Evolutionary conservation across 2,329 filamentous ascomycete species (phyloP), one percentile per base, ranked within the genome.

Genomic region (Aspergillus versicolor): DNA sequence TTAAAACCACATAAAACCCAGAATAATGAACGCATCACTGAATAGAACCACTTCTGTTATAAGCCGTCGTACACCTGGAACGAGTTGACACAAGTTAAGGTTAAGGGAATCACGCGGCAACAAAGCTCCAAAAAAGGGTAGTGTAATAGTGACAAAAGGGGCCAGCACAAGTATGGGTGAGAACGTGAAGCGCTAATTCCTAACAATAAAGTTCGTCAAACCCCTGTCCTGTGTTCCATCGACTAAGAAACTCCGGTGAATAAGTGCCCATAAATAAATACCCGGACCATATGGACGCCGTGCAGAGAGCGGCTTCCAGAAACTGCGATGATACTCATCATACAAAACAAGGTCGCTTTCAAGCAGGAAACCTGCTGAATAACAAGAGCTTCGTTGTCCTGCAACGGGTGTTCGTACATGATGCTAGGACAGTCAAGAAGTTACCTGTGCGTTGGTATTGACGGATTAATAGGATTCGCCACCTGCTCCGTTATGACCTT

Each of bases 401-500:
- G 13, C 9, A 30, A 30, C 27, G 27, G 9, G 27, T 11, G 27
- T 30, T 30, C 9, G 24, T 11, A 30, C 43, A 32, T 43, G 17
- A 52, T 24, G 27, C 27, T 13, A 45, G 40, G 40, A 40, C 52
- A 13, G 43, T 38, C 42, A 42, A 48, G 48, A 54, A 21, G 52
- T 61, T 44, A 46, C 47, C 53, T 56, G 38, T 52, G 58, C 56
- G 41, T 30, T 41, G 40, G 51, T 49, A 45, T 45, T 46, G 47
- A 21, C 56, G 17, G 32, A 54, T 53, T 73, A 76, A 65, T 78
- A 79, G 52, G 75, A 73, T 52, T 79, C 77, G 52, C 73, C 74
- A 60, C 74, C 73, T 42, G 78, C 75, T 56, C 78, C 78, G 61
- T 80, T 80, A 68, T 80, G 78, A 52, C 74, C 66, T 58, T 77